Conservation (phyloP, 2,329 filamentous ascomycete genomes). For the Alternaria sp. region DNA sequence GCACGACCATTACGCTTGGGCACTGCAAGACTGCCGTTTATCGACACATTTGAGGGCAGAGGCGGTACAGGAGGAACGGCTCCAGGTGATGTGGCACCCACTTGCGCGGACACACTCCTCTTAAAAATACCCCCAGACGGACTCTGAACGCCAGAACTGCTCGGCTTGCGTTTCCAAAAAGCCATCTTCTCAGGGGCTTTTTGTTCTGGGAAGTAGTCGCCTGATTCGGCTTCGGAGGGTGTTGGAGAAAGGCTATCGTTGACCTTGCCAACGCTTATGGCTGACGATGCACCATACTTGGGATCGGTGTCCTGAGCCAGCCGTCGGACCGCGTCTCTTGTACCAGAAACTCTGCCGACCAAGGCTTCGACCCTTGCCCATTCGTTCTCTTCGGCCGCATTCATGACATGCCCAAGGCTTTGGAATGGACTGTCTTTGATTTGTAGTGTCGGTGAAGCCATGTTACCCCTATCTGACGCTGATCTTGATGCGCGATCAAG, state of each 20-base stretch:
- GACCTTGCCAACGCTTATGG: slow-evolving; percentile 44
- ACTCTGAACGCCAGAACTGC: slow-evolving; percentile 56
- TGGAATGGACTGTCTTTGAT: slow-evolving; percentile 37
- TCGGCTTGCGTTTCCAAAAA: slow-evolving; percentile 94
- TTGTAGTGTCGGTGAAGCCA: slow-evolving; percentile 42
- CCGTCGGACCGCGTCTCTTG: slow-evolving; percentile 85
- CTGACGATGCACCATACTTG: slow-evolving; percentile 59
- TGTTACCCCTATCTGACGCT: slow-evolving; percentile 31
- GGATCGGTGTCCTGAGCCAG: slow-evolving; percentile 85
- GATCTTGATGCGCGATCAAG: slow-evolving; percentile 80
- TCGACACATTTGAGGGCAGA: slow-evolving; percentile 40
- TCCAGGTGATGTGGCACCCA: slow-evolving; percentile 58
- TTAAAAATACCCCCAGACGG: slow-evolving; percentile 56
- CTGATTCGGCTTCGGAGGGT: slow-evolving; percentile 56
- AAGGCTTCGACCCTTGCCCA: slow-evolving; percentile 89
- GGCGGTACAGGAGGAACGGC: slow-evolving; percentile 48
- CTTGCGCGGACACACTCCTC: slow-evolving; percentile 63
- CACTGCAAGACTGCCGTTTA: slow-evolving; percentile 45
- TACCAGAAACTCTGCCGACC: slow-evolving; percentile 85
- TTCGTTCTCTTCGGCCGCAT: slow-evolving; percentile 74
- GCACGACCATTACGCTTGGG: slow-evolving; percentile 45
- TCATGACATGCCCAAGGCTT: slow-evolving; percentile 28
- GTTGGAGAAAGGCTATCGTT: slow-evolving; percentile 49
- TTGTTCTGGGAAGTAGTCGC: slow-evolving; percentile 64
- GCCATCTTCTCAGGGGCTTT: slow-evolving; percentile 67